Conservation (phyloP, 192 early-diverging fungal species). For the Podochytrium sp. region DNA sequence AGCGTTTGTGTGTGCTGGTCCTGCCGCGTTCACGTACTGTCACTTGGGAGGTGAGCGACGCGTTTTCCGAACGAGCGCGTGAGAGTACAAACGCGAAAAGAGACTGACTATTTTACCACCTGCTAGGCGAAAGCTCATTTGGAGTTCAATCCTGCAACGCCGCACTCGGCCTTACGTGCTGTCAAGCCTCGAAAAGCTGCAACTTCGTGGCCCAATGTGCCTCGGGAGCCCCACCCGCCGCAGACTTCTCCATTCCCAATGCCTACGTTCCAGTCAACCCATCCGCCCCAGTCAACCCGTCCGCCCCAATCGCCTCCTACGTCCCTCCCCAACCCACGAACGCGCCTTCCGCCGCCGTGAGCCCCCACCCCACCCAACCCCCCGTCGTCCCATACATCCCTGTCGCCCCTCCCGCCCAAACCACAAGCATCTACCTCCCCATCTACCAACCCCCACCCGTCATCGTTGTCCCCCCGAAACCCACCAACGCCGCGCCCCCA, state of each 20-base stretch:
- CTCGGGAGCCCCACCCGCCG: neutral
- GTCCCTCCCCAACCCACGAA: neutral
- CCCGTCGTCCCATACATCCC: no score
- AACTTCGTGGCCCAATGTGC: neutral
- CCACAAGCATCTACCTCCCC: no score
- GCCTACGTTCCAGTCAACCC: neutral
- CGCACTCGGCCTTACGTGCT: neutral
- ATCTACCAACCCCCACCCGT: neutral
- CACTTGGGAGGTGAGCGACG: neutral
- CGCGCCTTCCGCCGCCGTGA: neutral
- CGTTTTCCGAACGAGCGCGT: no score
- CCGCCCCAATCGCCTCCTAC: neutral
- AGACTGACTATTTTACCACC: neutral
- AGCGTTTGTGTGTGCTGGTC: neutral
- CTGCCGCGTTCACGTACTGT: conserved; percentile 12
- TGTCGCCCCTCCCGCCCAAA: neutral
- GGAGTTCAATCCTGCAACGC: neutral
- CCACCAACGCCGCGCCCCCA: neutral
- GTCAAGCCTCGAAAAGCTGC: conserved; percentile 4
- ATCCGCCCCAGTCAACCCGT: neutral
- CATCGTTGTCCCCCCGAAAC: neutral
- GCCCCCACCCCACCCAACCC: neutral
- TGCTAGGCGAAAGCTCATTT: neutral
- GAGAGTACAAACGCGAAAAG: no score
- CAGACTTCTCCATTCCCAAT: neutral